Percentiles rank a stretch among this genome's conserved stretches.
Evolutionary conservation across 2,329 filamentous ascomycete genomes (phyloP).

Genomic region (Pyrenophora graminea): DNA sequence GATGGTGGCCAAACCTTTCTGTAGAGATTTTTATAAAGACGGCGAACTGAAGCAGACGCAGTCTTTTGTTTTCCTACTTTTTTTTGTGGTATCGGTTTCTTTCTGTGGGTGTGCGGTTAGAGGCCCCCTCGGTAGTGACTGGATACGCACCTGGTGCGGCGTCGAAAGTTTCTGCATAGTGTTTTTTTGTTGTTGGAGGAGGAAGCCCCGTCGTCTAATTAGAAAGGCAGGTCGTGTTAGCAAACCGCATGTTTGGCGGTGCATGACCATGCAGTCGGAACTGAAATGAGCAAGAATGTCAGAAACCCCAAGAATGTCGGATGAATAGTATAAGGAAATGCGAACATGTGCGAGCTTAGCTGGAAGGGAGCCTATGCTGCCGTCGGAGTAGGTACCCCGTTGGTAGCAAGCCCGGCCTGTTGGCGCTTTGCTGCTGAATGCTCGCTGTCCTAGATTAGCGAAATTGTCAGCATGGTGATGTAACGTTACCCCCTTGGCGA

Average conservation of each 20-base stretch:
- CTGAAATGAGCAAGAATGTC: constrained; percentile 31
- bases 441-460: constrained; percentile 46
- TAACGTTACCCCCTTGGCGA: constrained; percentile 26
- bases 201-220: constrained; percentile 3
- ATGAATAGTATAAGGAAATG: constrained; percentile 16
- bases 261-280: constrained; percentile 25
- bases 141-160: constrained; percentile 21
- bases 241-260: constrained; percentile 15
- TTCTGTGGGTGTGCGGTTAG: constrained; percentile 12
- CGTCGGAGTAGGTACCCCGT: constrained; percentile 36
- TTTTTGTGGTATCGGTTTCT: constrained; percentile 27
- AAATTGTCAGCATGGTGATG: constrained; percentile 37
- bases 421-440: constrained; percentile 40
- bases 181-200: not conserved
- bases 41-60: constrained; percentile 3
- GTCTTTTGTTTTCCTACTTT: constrained; percentile 33
- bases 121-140: constrained; percentile 14
- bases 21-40: constrained; percentile 12
- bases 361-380: constrained; percentile 35
- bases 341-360: constrained; percentile 40
- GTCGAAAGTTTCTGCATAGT: not conserved
- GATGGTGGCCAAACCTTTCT: constrained; percentile 18
- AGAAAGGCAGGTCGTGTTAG: constrained; percentile 13
- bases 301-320: constrained; percentile 26
- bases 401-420: constrained; percentile 34